Percentiles rank a stretch among this genome's conserved stretches.
phyloP scores from a whole-genome alignment of 805 yeast species.

The Kurtzmaniella fragi region DNA sequence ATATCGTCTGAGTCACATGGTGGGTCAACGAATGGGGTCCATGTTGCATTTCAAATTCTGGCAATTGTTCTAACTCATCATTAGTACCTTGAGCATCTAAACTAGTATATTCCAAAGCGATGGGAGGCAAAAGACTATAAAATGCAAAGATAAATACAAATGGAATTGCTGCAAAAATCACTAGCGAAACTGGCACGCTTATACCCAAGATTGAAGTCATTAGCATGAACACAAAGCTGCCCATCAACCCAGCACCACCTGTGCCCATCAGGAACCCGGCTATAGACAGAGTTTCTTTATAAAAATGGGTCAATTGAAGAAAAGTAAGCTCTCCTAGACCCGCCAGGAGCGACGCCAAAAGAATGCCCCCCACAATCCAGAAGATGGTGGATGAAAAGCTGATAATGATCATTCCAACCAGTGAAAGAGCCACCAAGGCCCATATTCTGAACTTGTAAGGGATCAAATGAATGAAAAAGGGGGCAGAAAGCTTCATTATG shows the following conservation, averaged over 20 bases:
- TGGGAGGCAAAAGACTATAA: conserved; percentile 19
- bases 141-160: conserved; percentile 40
- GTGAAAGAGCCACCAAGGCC: conserved; percentile 52
- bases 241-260: conserved; percentile 90
- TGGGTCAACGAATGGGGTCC: not conserved
- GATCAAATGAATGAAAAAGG: conserved; percentile 67
- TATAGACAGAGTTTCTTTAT: conserved; percentile 49
- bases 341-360: conserved; percentile 75
- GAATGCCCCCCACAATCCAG: conserved; percentile 59
- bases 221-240: conserved; percentile 66
- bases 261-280: conserved; percentile 94
- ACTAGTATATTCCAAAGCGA: conserved; percentile 6
- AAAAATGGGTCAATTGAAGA: conserved; percentile 79
- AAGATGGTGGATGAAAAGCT: conserved; percentile 36
- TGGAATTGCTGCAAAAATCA: conserved; percentile 54
- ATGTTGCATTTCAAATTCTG: conserved; percentile 7
- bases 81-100: conserved; percentile 5
- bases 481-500: conserved; percentile 63
- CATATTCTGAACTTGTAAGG: conserved; percentile 55
- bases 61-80: too few species aligned
- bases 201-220: conserved; percentile 66
- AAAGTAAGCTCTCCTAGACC: conserved; percentile 92
- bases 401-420: conserved; percentile 69
- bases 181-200: conserved; percentile 48
- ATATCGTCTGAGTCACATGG: conserved; percentile 16